Evolutionary conservation across 805 yeast genomes (phyloP), one percentile per base, ranked within the genome.

Genomic region (Kazachstania taianensis): DNA sequence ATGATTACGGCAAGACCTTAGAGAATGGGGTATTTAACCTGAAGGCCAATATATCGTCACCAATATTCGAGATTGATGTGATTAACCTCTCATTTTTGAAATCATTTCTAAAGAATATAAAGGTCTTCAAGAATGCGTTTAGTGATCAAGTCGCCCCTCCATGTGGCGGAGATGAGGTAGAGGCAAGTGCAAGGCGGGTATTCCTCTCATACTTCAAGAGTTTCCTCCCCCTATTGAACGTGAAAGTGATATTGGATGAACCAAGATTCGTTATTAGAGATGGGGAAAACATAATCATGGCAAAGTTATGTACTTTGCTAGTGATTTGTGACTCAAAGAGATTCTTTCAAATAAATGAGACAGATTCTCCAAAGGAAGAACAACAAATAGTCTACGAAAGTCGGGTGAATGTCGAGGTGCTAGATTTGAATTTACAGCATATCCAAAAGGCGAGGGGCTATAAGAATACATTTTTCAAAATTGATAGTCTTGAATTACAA

Each of bases 11-110:
- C 22, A 19, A 38, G 3, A 41, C 48, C 5, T 37, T 43, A 1
- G 44, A 58, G 4, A 49, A 57, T 22, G 62, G 72, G 1, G 49
- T 65, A 17, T 38, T 59, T 2, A 57, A 56, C 5, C 32, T 67
- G 2, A 56, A 62, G 12, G 63, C 65, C 16, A 67, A 65, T 33
- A 30, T 68, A 2, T 57, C 72, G 2, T 68, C 69, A 2, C 63
- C 72, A 14, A 57, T 64, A 1, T 27, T 68, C n/a, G 75, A 70
- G 42, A 45, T 67, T 17, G 63, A 68, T 20, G 55, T 66, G 4
- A 55, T 55, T 9, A 63, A 67, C 32, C 43, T 66, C 2, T 59
- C 67, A 1, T 50, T 63, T 14, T 49, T 63, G 23, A 50, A 61
- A 27, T 49, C 57, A 7, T 59, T 60, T 34, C 41, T 40, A 22